Conservation (phyloP, 805 yeast species). For the Cyberlindnera suaveolens region DNA sequence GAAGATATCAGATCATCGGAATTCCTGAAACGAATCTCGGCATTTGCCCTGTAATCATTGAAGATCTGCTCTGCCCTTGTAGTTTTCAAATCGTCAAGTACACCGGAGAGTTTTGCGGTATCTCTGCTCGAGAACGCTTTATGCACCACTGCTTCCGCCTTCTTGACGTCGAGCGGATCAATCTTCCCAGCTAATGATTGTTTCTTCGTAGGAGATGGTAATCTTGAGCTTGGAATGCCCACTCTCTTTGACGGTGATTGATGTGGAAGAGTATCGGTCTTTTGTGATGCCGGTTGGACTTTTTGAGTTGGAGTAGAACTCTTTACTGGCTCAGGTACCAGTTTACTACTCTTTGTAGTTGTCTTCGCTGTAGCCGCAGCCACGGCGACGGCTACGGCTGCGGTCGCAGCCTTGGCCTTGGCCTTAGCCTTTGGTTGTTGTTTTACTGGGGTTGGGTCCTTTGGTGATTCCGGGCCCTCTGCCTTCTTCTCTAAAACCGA, state of each 20-base stretch:
- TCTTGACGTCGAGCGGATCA: constrained; percentile 8
- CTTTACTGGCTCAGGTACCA: not conserved
- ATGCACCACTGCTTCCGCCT: constrained; percentile 7
- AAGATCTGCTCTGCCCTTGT: constrained; percentile 19
- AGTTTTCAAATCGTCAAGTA: constrained; percentile 22
- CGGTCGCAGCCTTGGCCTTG: no score
- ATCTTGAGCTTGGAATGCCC: constrained; percentile 5
- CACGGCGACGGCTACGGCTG: not conserved
- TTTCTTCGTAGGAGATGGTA: constrained; percentile 19
- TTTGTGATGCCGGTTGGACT: not conserved
- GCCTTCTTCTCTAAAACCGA: not conserved
- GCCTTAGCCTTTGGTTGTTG: not conserved
- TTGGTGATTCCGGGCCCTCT: not conserved
- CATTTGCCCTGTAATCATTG: constrained; percentile 14
- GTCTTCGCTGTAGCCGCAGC: not conserved
- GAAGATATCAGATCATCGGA: constrained; percentile 21
- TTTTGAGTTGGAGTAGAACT: not conserved
- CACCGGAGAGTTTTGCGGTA: constrained; percentile 14
- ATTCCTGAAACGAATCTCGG: constrained; percentile 18
- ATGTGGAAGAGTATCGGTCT: constrained; percentile 1
- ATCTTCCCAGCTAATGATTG: constrained; percentile 2
- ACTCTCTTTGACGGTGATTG: not conserved
- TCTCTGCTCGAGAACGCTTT: constrained; percentile 17
- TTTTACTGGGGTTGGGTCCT: not conserved
- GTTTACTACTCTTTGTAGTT: not conserved